Evolutionary conservation across 345 rosid species (phyloP).

Genomic region (Euphorbia peplus): DNA sequence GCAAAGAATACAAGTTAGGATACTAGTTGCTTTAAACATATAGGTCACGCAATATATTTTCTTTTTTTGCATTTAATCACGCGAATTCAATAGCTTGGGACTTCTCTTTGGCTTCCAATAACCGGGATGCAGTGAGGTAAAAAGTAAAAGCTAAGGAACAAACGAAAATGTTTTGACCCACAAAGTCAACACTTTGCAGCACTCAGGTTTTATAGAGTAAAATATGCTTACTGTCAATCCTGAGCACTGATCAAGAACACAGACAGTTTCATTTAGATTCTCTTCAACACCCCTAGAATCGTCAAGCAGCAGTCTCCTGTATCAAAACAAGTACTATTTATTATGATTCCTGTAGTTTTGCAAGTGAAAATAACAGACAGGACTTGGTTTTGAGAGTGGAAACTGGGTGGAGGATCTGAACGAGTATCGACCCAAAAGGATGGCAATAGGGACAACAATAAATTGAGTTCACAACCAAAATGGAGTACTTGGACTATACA

Average conservation of each 20-base stretch:
- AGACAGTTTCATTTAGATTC: conserved; percentile 81
- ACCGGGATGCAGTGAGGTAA: neutral
- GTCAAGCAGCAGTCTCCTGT: conserved; percentile 86
- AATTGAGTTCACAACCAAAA: neutral
- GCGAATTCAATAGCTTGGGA: neutral
- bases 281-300: conserved; percentile 92
- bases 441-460: too few relatives aligned
- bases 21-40: neutral
- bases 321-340: conserved; percentile 18
- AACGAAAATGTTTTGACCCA: neutral
- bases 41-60: neutral
- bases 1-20: conserved; percentile 17
- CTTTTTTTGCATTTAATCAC: neutral
- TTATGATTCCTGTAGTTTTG: conserved; percentile 7
- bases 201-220: conserved; percentile 9
- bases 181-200: neutral
- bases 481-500: neutral
- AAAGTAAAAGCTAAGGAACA: neutral
- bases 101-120: neutral
- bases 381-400: neutral
- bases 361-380: neutral
- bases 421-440: too few relatives aligned
- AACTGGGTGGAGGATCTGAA: neutral
- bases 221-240: conserved; percentile 66
- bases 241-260: conserved; percentile 57